phyloP scores from a whole-genome alignment of 257 asterid genomes.

The Lycium ferocissimum region DNA sequence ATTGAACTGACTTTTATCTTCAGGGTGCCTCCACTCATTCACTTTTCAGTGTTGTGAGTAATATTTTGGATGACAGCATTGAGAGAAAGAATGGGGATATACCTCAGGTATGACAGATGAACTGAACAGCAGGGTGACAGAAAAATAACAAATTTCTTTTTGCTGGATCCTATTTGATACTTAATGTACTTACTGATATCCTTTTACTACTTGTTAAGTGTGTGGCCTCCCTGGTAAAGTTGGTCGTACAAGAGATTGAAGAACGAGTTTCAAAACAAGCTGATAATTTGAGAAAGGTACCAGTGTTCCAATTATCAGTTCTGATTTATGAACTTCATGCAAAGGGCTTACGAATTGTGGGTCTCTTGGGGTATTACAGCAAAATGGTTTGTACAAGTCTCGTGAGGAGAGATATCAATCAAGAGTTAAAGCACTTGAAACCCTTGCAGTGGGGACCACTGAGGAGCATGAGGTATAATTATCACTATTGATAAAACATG shows the following conservation, averaged over 20 bases:
- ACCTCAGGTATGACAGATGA: constrained; percentile 70
- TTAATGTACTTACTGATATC: constrained; percentile 35
- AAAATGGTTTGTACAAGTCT: constrained; percentile 71
- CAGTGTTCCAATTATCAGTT: constrained; percentile 26
- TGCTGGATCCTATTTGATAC: constrained; percentile 30
- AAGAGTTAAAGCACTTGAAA: constrained; percentile 76
- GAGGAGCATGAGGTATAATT: constrained; percentile 81
- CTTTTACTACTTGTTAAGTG: constrained; percentile 55
- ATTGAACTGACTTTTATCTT: constrained; percentile 40
- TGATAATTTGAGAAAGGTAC: constrained; percentile 71
- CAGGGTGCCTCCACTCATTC: constrained; percentile 81
- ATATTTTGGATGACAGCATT: constrained; percentile 74
- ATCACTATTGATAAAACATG: constrained; percentile 1
- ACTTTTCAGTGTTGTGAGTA: constrained; percentile 66
- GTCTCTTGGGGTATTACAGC: constrained; percentile 57
- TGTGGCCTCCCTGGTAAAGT: constrained; percentile 79
- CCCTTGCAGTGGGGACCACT: constrained; percentile 76
- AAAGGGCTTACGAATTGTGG: constrained; percentile 3
- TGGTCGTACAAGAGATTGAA: constrained; percentile 89
- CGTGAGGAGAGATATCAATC: constrained; percentile 80
- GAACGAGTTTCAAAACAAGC: constrained; percentile 70
- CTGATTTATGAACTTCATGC: constrained; percentile 26
- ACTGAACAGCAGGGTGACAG: constrained; percentile 33
- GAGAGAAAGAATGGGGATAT: constrained; percentile 79
- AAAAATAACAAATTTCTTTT: constrained; percentile 20